phyloP scores from a whole-genome alignment of 176 grass and related monocot species.

The Bolboschoenus planiculmis region DNA sequence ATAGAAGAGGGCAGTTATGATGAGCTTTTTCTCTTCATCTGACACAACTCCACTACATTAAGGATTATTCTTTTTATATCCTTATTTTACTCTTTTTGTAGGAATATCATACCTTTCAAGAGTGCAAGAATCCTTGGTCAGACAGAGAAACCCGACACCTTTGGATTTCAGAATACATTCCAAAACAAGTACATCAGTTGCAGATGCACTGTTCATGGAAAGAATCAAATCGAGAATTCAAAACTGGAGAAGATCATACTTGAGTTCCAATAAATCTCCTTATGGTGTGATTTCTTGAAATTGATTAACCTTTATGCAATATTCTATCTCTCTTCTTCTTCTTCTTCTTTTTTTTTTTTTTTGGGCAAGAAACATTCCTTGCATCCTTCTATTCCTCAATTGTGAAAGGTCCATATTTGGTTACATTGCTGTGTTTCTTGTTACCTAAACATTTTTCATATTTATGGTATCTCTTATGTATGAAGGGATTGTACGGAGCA shows the following conservation, averaged over 20 bases:
- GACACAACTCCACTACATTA: not conserved
- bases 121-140: slow-evolving; percentile 80
- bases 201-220: slow-evolving; percentile 65
- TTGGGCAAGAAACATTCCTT: not conserved
- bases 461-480: not conserved
- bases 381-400: not conserved
- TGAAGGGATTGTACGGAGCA: not conserved
- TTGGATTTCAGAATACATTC: slow-evolving; percentile 10
- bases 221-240: slow-evolving; percentile 65
- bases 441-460: slow-evolving; percentile 2
- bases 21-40: not conserved
- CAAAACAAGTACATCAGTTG: slow-evolving; percentile 41
- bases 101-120: slow-evolving; percentile 95
- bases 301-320: not conserved
- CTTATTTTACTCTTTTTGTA: slow-evolving; percentile 28
- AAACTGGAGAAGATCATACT: slow-evolving; percentile 45
- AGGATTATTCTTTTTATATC: not conserved
- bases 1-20: not conserved
- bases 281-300: slow-evolving; percentile 41
- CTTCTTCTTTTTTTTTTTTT: not conserved
- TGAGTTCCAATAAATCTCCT: slow-evolving; percentile 37
- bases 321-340: not conserved
- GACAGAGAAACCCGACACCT: slow-evolving; percentile 38
- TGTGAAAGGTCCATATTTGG: not conserved
- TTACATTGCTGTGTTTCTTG: not conserved